Evolutionary conservation across 106 monocot genomes (phyloP).

Genomic region (Allium fistulosum): DNA sequence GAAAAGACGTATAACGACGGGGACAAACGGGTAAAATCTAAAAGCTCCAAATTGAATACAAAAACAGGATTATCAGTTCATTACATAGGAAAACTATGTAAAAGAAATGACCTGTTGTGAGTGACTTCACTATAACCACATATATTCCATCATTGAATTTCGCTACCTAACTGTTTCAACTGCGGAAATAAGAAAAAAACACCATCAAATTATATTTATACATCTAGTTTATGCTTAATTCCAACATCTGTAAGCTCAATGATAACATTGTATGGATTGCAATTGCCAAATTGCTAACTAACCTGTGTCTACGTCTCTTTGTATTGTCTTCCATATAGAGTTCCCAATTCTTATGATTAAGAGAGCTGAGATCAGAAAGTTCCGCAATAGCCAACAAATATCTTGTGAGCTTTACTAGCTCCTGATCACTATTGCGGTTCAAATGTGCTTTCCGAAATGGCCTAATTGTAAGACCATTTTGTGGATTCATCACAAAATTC

Average conservation of each 20-base stretch:
- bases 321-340: slow-evolving; percentile 40
- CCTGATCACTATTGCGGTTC: slow-evolving; percentile 70
- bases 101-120: slow-evolving; percentile 4
- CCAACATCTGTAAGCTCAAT: neutral
- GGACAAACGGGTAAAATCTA: too few relatives aligned
- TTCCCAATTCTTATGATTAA: slow-evolving; percentile 87
- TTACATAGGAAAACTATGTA: slow-evolving; percentile 2
- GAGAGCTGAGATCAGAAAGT: slow-evolving; percentile 62
- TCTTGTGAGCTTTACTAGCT: slow-evolving; percentile 72
- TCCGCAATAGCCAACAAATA: slow-evolving; percentile 87
- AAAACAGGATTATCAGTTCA: neutral
- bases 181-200: neutral
- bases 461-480: slow-evolving; percentile 87
- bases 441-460: slow-evolving; percentile 84
- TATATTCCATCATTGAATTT: slow-evolving; percentile 1
- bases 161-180: slow-evolving; percentile 3
- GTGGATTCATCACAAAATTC: slow-evolving; percentile 99
- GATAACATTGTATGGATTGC: neutral
- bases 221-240: neutral
- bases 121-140: neutral
- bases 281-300: neutral
- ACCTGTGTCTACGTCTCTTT: slow-evolving; percentile 74
- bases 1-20: too few relatives aligned
- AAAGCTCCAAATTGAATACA: neutral
- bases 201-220: neutral